Percentiles rank a stretch among this genome's conserved stretches.
phyloP scores from a whole-genome alignment of 176 grass and related monocot species.

The Eragrostis nindensis region DNA sequence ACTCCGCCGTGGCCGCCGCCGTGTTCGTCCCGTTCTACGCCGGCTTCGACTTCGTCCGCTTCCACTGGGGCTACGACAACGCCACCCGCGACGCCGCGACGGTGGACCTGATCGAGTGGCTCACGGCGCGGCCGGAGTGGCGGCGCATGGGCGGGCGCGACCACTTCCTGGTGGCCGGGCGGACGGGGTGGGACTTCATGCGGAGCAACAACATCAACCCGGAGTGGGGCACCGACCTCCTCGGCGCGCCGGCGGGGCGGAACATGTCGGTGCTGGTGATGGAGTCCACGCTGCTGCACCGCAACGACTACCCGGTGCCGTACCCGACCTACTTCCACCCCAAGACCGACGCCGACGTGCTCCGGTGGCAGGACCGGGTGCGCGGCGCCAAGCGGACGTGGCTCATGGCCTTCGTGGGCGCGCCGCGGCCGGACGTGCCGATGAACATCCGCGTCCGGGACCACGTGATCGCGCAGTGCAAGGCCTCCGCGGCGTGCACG shows the following conservation, averaged over 20 bases:
- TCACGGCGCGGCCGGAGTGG: conserved; percentile 44
- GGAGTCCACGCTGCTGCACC: conserved; percentile 48
- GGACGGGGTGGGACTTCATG: conserved; percentile 70
- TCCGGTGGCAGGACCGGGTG: conserved; percentile 60
- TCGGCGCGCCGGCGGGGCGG: conserved; percentile 44
- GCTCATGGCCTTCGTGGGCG: conserved; percentile 72
- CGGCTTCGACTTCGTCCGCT: conserved; percentile 70
- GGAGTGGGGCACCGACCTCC: conserved; percentile 62
- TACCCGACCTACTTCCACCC: conserved; percentile 89
- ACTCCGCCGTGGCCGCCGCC: conserved; percentile 53
- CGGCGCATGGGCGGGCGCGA: conserved; percentile 41
- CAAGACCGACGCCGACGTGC: conserved; percentile 55
- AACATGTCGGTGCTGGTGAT: conserved; percentile 69
- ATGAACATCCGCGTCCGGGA: conserved; percentile 52
- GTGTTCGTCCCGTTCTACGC: conserved; percentile 81
- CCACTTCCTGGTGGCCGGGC: conserved; percentile 68
- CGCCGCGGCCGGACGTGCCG: conserved; percentile 54
- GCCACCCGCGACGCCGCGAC: conserved; percentile 45
- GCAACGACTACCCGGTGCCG: conserved; percentile 55
- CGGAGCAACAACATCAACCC: conserved; percentile 40
- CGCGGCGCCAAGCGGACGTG: conserved; percentile 30
- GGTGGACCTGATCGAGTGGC: conserved; percentile 40
- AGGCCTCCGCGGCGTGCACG: conserved; percentile 32
- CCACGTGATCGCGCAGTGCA: conserved; percentile 63
- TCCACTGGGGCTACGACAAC: conserved; percentile 69